Evolutionary conservation across 1,139 yeast species (phyloP).

Genomic region (Yamadazyma siamensis): DNA sequence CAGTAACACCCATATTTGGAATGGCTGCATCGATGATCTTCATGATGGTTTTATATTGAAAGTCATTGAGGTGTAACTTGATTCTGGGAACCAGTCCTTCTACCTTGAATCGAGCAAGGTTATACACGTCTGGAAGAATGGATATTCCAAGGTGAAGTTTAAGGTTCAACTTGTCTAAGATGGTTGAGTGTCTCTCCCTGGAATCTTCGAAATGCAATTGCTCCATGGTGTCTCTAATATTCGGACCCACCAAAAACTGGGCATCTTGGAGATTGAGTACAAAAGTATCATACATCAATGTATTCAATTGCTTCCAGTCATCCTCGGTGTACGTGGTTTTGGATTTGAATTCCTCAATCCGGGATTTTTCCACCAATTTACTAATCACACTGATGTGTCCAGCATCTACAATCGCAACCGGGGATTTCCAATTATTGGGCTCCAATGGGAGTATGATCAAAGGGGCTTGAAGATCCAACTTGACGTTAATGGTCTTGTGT

Average conservation of each 20-base stretch:
- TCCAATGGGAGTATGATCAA: constrained; percentile 84
- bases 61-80: constrained; percentile 73
- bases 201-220: constrained; percentile 53
- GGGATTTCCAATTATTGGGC: constrained; percentile 75
- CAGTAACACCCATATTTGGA: constrained; percentile 47
- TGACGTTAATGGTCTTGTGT: constrained; percentile 83
- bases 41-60: constrained; percentile 86
- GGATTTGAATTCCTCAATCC: constrained; percentile 66
- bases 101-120: constrained; percentile 67
- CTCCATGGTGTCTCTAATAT: constrained; percentile 70
- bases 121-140: constrained; percentile 76
- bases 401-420: constrained; percentile 91
- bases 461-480: constrained; percentile 91
- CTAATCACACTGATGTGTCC: constrained; percentile 88
- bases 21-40: constrained; percentile 66
- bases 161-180: constrained; percentile 74
- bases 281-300: constrained; percentile 88
- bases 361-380: constrained; percentile 71
- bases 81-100: constrained; percentile 81
- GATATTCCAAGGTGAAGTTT: constrained; percentile 75
- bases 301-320: constrained; percentile 69
- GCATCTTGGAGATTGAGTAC: constrained; percentile 77
- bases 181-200: constrained; percentile 39
- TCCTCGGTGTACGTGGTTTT: constrained; percentile 66
- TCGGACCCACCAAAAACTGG: constrained; percentile 83